Base-by-base conservation (phyloP, 495 filamentous ascomycete genomes). In the Acidomyces sp. region DNA sequence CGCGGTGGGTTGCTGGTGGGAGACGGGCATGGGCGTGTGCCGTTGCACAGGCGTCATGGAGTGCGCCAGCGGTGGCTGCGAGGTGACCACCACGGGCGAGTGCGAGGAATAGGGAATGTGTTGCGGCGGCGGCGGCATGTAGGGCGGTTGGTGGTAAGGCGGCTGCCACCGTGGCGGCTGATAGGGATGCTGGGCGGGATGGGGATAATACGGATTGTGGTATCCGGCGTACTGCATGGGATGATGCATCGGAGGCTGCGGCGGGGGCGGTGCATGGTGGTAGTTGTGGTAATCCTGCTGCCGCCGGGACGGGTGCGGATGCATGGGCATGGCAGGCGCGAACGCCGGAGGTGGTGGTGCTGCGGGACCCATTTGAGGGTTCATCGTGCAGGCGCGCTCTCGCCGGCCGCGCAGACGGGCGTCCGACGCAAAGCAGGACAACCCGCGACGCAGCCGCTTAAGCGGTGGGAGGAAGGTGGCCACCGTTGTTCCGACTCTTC, bases 1-100 rank as follows among this genome's bases (percentile, higher is more conserved):
- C 16, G 41, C 40, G 29, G 18, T 20, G 17, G 43, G 37, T 21
- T 41, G 24, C 40, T 47, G 13, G 34, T 48, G 49, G 29, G 54
- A 51, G 15, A 36, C 48, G 15, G 51, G 46, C 16, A 50, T 43
- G 21, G 54, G 54, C n/a, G 45, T 48, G 34, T 55, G 40, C 32
- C 51, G 52, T 22, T 47, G 48, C 25, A 55, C 47, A n/a, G 52
- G 55, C n/a, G 55, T 37, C 37, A 53, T 43, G 18, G 50, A 39
- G 25, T 53, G 56, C 23, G 39, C 41, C 45, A 56, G 49, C 10
- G 54, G 59, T n/a, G n/a, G n/a, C 26, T 59, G 51, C 13, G 58
- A 60, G 19, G 52, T 58, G 16, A 62, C 61, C 6, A 64, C 56
- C 19, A 64, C 41, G 6, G 61, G 61, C 17, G 51, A 55, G 6